Base-by-base conservation (phyloP, 1,284 basidiomycete genomes). In the Trichosporon coremiiforme region DNA sequence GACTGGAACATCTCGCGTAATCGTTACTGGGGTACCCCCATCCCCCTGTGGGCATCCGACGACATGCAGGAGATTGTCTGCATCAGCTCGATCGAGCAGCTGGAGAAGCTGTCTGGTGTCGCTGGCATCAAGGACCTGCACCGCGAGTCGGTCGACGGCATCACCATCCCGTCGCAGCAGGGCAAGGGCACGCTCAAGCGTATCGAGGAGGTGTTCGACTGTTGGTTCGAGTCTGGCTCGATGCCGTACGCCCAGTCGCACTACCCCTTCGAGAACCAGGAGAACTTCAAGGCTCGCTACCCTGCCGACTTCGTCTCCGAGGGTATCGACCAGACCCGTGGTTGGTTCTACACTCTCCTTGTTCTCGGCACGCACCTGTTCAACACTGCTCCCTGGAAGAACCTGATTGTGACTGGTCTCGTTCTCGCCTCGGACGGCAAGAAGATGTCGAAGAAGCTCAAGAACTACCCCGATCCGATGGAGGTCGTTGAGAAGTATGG, bases 1-100 rank as follows among this genome's bases (percentile, higher is more conserved):
- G 97, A 99, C 82, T 99, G 97, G 97, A 99, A 98, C 82, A 88
- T 99, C 74, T 97, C 95, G n/a, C 88, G 97, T 74, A 99, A 99
- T 86, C 89, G 97, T 70, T 99, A 98, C 84, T 99, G 96, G 96
- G 97, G 96, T 60, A 99, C 96, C 6, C 97, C 97, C 7, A 90
- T 99, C 73, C 97, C 97, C 9, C 85, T 99, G 45, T 99, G 97
- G 97, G 94, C 87, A 36, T 95, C 92, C 77, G 94, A 96, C 2
- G 96, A 99, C 83, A 86, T 90, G 78, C 88, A 95, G 81, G 97
- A 99, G 93, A 87, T 98, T 73, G 88, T 98, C 53, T 93, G 90
- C 76, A 85, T 99, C 68, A 89, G 92, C 73, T 98, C 96, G 6
- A 90, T 98, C 25, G 90, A 89, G 70, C 90, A 99, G 84, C 87